Conservation (phyloP, 2,329 filamentous ascomycete genomes). For the Stemphylium lycopersici region DNA sequence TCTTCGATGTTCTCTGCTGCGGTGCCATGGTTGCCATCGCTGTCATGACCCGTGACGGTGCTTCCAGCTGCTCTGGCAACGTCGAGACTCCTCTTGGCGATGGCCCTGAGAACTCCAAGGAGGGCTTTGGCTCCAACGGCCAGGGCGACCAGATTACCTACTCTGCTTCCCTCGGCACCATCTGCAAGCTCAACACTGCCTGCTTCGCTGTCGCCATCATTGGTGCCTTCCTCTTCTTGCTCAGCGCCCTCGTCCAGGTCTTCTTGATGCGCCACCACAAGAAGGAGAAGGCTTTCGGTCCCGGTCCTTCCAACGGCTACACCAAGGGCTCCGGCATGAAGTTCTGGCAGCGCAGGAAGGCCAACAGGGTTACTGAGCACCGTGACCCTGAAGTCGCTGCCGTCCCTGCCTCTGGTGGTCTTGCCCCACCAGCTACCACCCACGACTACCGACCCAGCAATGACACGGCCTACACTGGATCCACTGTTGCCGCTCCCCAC, state of each 20-base stretch:
- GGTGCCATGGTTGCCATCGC: constrained; percentile 84
- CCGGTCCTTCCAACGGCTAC: constrained; percentile 70
- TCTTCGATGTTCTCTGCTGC: constrained; percentile 78
- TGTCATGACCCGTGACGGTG: constrained; percentile 72
- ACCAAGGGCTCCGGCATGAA: constrained; percentile 63
- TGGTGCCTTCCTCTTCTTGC: constrained; percentile 75
- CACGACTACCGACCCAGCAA: constrained; percentile 53
- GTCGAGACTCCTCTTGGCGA: constrained; percentile 73
- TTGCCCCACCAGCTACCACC: constrained; percentile 18
- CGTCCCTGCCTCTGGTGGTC: constrained; percentile 26
- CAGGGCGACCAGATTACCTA: constrained; percentile 52
- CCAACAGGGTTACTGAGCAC: constrained; percentile 39
- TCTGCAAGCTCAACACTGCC: constrained; percentile 78
- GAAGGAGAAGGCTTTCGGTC: constrained; percentile 75
- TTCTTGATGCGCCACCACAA: constrained; percentile 72
- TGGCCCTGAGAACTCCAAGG: constrained; percentile 60
- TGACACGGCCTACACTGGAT: constrained; percentile 57
- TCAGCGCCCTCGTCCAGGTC: constrained; percentile 73
- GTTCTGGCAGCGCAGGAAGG: constrained; percentile 52
- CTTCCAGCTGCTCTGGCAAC: constrained; percentile 66
- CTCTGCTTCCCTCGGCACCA: constrained; percentile 58
- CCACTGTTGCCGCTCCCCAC: constrained; percentile 52
- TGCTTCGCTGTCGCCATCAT: constrained; percentile 79
- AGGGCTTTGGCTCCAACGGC: constrained; percentile 55
- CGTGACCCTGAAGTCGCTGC: constrained; percentile 54